phyloP scores from a whole-genome alignment of 805 yeast species.

The Wilhelminamyces savonicus region DNA sequence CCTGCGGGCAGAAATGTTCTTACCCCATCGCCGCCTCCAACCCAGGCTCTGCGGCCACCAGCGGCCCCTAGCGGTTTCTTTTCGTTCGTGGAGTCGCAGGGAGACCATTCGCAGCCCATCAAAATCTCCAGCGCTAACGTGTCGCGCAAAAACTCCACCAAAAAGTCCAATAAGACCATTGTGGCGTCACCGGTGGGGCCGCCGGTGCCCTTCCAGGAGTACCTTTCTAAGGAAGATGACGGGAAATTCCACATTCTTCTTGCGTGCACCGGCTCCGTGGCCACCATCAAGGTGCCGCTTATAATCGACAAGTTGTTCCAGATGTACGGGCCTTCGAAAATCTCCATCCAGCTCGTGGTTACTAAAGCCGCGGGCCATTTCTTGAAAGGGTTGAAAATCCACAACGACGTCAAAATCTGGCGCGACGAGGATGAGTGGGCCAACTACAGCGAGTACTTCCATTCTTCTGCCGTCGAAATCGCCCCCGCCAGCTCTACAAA shows the following conservation, averaged over 20 bases:
- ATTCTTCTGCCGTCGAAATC: no score
- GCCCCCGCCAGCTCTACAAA: no score
- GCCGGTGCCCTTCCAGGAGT: constrained; percentile 69
- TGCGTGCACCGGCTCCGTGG: constrained; percentile 96
- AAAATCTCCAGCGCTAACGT: constrained; percentile 7
- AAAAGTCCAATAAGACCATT: constrained; percentile 43
- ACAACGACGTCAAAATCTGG: constrained; percentile 80
- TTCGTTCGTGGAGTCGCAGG: no score
- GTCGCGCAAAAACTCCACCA: constrained; percentile 17
- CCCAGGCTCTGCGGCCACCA: no score
- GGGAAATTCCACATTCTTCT: constrained; percentile 64
- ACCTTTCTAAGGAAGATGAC: constrained; percentile 43
- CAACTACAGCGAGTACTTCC: constrained; percentile 21
- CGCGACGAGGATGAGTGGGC: constrained; percentile 93
- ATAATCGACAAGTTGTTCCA: constrained; percentile 83
- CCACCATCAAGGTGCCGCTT: constrained; percentile 87
- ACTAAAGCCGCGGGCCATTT: constrained; percentile 79
- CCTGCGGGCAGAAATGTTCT: no score
- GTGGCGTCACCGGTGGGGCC: constrained; percentile 56
- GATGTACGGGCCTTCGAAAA: constrained; percentile 60
- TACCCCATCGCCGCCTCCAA: no score
- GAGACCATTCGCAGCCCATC: constrained; percentile 13
- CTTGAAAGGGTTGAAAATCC: constrained; percentile 49
- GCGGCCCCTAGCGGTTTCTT: no score
- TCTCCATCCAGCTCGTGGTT: constrained; percentile 79